Evolutionary conservation across 176 grass and related monocot species (phyloP), one percentile per base, ranked within the genome.

Genomic region (Oryza punctata): DNA sequence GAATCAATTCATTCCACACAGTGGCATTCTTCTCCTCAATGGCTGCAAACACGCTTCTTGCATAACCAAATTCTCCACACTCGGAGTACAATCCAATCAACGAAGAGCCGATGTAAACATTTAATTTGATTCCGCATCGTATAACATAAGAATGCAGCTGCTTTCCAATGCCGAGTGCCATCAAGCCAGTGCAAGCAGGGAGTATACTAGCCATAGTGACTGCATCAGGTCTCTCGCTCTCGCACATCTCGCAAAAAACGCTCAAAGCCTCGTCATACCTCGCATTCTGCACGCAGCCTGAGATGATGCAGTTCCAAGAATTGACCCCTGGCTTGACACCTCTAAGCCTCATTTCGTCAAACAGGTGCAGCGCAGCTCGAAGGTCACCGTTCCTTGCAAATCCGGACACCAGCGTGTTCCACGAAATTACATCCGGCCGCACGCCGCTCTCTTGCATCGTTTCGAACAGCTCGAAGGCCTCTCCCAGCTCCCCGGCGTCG

Each of bases 251-350:
- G n/a, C 29, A 69, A 45, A 94, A 94, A 80, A 88, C 7, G 59
- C 38, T 79, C 65, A 94, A 45, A 57, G 88, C 91, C 65, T 88
- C 86, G 0, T 81, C 79, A 65, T 86, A 86, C 41, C 32, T 33
- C 2, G 79, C 88, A 86, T 88, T 94, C 76, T 94, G 92, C 77
- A 91, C 83, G 27, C 89, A 88, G 14, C 88, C 92, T 2, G 88
- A 94, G 72, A 94, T 91, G 40, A 94, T 47, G 77, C 91, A 87
- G 13, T 94, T 94, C 91, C 91, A 94, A 45, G 91, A 88, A 91
- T 72, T 94, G 71, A 79, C 75, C 26, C 85, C 88, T 12, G 82
- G 88, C 37, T 86, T 28, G 70, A 86, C 45, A 5, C 88, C 88
- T 43, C 78, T 74, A 0, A 75, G 67, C 45, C 30, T 54, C 92